Base-by-base conservation (phyloP, 176 grass and related monocot species). In the Hsuehochloa calcarea region DNA sequence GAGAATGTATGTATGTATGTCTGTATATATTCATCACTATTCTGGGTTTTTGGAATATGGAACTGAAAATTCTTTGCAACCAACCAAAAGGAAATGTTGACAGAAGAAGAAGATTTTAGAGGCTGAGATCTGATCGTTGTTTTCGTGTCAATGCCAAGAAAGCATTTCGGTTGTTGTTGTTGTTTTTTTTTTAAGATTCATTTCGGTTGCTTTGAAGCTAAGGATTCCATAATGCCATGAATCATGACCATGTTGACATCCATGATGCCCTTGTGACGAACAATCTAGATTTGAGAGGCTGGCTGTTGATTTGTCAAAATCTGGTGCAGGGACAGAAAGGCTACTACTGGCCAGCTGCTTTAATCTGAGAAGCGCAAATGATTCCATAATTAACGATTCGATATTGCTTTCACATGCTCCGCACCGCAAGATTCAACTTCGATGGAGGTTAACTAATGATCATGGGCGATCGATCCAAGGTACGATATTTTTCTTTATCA, bases 131-230 rank as follows among this genome's bases (percentile, higher is more conserved):
- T n/a, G 79, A 64, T 67, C 37, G 34, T 29, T 31, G 26, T 23
- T 49, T 47, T 12, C 11, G 65, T 74, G 70, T 65, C 19, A 19
- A 41, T 52, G 34, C n/a, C 31, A 70, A 75, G 61, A 80, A 84
- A 90, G 75, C 13, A 87, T 80, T 46, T 68, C 12, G 75, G 49
- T 90, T 84, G 80, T 80, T 84, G 87, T 84, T 34, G n/a, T n/a
- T n/a, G n/a, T 34, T 34, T 34, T 34, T 34, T 34, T 1, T 34
- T 34, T 34, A 34, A 34, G 31, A 34, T 34, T 34, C 13, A 87
- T 80, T 46, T 68, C 12, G 75, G 49, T 90, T 84, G 85, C 89
- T 84, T 91, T 84, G 68, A 87, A 84, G 85, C 80, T 0, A 87
- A 91, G 89, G 38, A 51, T 80, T 39, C 50, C 50, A 75, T 58